Evolutionary conservation across 257 asterid genomes (phyloP).

Genomic region (Mitragyna speciosa): DNA sequence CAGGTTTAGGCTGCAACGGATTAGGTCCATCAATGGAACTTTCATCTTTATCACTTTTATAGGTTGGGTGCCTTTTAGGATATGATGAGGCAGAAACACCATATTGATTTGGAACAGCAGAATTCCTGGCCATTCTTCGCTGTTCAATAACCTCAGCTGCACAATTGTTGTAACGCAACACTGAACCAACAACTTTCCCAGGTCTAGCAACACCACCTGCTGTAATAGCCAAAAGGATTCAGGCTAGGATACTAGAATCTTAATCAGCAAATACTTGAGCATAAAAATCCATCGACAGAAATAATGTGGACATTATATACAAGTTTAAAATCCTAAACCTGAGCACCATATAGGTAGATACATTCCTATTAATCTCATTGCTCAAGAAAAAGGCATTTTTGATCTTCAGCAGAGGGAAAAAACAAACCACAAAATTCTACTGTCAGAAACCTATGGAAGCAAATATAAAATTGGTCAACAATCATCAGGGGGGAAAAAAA

Average conservation of each 20-base stretch:
- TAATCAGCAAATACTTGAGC: background rate
- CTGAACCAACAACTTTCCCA: slow-evolving; percentile 67
- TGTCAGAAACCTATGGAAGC: background rate
- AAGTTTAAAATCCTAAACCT: background rate
- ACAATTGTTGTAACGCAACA: slow-evolving; percentile 51
- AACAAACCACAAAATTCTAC: no score
- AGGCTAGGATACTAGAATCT: background rate
- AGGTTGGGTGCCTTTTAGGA: slow-evolving; percentile 45
- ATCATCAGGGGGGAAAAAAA: background rate
- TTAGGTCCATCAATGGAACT: slow-evolving; percentile 35
- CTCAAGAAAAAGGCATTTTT: background rate
- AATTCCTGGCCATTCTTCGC: slow-evolving; percentile 55
- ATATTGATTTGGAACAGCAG: slow-evolving; percentile 58
- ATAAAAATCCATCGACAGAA: background rate
- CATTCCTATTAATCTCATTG: background rate
- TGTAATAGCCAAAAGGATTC: slow-evolving; percentile 18
- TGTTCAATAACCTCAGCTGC: slow-evolving; percentile 64
- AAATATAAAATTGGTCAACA: background rate
- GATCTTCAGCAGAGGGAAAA: background rate
- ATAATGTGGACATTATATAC: background rate
- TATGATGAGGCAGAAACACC: slow-evolving; percentile 51
- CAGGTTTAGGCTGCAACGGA: slow-evolving; percentile 39
- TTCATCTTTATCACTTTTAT: slow-evolving; percentile 47
- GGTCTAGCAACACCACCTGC: slow-evolving; percentile 77
- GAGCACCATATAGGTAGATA: background rate